Conservation (phyloP, 257 asterid species). For the Solanum neorickii region DNA sequence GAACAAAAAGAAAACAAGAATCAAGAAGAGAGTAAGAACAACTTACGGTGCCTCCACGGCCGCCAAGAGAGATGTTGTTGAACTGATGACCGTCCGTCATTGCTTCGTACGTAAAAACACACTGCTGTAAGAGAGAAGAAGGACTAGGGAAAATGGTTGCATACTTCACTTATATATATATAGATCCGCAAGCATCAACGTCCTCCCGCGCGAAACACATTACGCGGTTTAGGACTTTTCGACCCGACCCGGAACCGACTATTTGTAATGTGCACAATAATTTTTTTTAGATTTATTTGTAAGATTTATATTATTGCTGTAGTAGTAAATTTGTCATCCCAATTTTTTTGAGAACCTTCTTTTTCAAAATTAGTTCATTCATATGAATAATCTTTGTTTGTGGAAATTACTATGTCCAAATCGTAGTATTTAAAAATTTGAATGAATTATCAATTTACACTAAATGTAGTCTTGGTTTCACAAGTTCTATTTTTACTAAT, state of each 20-base stretch:
- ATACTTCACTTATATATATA: not conserved
- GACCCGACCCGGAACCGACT: not conserved
- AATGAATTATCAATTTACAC: not conserved
- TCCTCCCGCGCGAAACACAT: not conserved
- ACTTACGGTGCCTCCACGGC: constrained; percentile 88
- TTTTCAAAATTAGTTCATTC: not conserved
- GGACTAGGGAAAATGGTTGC: not conserved
- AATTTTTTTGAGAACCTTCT: not conserved
- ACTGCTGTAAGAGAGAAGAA: not conserved
- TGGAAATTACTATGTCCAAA: not conserved
- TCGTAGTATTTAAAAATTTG: no score
- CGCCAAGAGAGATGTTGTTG: constrained; percentile 72
- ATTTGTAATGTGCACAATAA: not conserved
- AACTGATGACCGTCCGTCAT: constrained; percentile 82
- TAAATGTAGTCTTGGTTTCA: no score
- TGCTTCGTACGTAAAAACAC: not conserved
- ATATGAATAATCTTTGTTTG: not conserved
- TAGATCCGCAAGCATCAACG: not conserved
- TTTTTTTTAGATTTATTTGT: not conserved
- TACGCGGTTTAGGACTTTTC: not conserved
- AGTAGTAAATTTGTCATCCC: not conserved
- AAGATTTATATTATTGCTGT: not conserved
- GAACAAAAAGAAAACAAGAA: not conserved
- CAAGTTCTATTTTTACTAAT: not conserved
- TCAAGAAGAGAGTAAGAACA: not conserved